These are phyloP conservation scores for Ogataea hybrid DNA, from an alignment of 1,139 yeast genomes.

Conservation along the genomic window DNA sequence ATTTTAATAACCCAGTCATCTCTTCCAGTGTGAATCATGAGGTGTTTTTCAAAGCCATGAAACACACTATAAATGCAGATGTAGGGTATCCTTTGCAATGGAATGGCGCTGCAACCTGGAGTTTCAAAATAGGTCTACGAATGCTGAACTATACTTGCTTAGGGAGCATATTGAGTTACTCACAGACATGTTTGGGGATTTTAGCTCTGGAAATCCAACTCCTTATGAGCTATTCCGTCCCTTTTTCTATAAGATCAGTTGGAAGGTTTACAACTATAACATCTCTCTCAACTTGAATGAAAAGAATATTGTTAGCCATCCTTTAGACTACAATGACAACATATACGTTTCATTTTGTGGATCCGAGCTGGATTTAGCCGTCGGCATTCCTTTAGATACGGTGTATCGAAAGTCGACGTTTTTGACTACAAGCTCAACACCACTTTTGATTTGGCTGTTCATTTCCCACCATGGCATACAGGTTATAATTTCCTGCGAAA, in stretches of 20 bases:
- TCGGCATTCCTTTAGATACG: slow-evolving; percentile 60
- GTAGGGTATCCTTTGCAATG: slow-evolving; percentile 73
- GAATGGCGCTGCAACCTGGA: slow-evolving; percentile 79
- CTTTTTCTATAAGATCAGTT: slow-evolving; percentile 55
- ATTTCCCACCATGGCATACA: slow-evolving; percentile 93
- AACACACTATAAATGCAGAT: slow-evolving; percentile 54
- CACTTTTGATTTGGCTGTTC: slow-evolving; percentile 62
- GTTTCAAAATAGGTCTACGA: slow-evolving; percentile 51
- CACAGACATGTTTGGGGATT: slow-evolving; percentile 76
- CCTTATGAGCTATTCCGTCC: slow-evolving; percentile 80
- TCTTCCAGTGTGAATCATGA: slow-evolving; percentile 90
- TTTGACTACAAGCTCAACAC: slow-evolving; percentile 54
- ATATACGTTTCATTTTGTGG: slow-evolving; percentile 76
- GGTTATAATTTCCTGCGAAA: slow-evolving; percentile 64
- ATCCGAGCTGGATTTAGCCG: slow-evolving; percentile 45
- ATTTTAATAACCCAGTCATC: slow-evolving; percentile 59
- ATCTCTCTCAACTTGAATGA: slow-evolving; percentile 80
- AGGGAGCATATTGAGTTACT: slow-evolving; percentile 78
- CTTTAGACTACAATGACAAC: slow-evolving; percentile 79
- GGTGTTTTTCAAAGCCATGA: slow-evolving; percentile 61
- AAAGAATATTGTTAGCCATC: slow-evolving; percentile 82
- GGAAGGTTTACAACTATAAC: slow-evolving; percentile 58
- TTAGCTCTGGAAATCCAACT: slow-evolving; percentile 67
- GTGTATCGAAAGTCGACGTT: slow-evolving; percentile 57
- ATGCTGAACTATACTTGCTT: slow-evolving; percentile 62